Conservation (phyloP, 2,329 filamentous ascomycete species). For the Raffaelea albimanens region DNA sequence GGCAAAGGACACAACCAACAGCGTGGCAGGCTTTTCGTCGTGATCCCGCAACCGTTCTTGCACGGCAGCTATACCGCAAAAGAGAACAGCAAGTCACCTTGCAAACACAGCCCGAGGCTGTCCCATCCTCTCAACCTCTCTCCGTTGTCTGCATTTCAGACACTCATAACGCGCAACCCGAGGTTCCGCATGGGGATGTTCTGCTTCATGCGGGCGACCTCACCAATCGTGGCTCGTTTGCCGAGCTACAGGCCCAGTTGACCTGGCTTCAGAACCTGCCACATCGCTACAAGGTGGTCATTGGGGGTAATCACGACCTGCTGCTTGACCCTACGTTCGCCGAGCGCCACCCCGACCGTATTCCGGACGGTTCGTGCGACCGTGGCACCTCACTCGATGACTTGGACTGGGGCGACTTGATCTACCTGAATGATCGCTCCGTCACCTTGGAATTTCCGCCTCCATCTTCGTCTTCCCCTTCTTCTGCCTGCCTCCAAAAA, state of each 20-base stretch:
- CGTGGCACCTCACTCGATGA: slow-evolving; percentile 5
- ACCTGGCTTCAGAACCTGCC: slow-evolving; percentile 24
- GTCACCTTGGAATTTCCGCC: slow-evolving; percentile 8
- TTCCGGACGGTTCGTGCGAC: slow-evolving; percentile 9
- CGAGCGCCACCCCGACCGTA: slow-evolving; percentile 6
- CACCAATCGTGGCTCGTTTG: slow-evolving; percentile 25
- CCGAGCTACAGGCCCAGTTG: slow-evolving; percentile 25
- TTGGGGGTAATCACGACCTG: slow-evolving; percentile 15
- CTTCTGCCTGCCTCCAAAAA: no score
- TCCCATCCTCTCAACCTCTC: no score
- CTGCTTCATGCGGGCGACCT: slow-evolving; percentile 32
- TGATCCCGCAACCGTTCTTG: no score
- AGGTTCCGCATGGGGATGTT: slow-evolving; percentile 26
- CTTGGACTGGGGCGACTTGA: slow-evolving; percentile 14
- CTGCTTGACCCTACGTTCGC: neutral
- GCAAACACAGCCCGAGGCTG: no score
- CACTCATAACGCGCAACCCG: slow-evolving; percentile 25
- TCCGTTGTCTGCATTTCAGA: slow-evolving; percentile 29
- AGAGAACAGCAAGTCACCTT: no score
- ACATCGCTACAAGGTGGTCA: slow-evolving; percentile 25
- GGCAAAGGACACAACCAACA: no score
- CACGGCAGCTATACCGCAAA: no score
- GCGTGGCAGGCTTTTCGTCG: no score
- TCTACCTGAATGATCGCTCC: slow-evolving; percentile 12
- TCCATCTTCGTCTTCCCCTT: no score